Base-by-base conservation (phyloP, 129 eudicot species). In the Saposhnikovia divaricata region DNA sequence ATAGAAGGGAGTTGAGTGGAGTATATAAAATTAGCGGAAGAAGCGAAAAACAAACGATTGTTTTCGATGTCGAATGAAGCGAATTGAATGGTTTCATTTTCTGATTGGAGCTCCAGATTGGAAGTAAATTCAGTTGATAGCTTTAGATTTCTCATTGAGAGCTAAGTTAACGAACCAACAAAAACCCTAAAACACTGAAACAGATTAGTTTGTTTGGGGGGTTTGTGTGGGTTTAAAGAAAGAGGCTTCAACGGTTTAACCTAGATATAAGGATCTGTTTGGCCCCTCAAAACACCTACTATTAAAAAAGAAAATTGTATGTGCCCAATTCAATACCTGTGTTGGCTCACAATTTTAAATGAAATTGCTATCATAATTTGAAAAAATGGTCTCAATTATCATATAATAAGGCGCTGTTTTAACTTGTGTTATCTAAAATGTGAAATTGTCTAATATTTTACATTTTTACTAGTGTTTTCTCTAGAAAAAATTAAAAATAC, bases 81-180 rank as follows among this genome's bases (percentile, higher is more conserved):
- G 74, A 91, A 89, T 27, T 87, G 88, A 37, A 94, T 51, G 39
- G 47, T 82, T 86, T 84, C 91, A 27, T 83, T 86, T 34, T 83
- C 83, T 23, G 86, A 82, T 37, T 86, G 91, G 72, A 92, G 82
- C 78, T 87, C 81, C 46, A 94, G 57, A 68, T 46, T 75, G 18
- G 90, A 84, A 34, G 86, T 77, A 2, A 85, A 78, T 82, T 92
- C 90, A 86, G 80, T 83, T 45, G 87, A 90, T 12, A 90, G 59
- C 89, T 94, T 94, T 85, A 94, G 90, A 79, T 94, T 94, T 69
- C 87, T 90, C 98, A 94, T 94, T 81, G 38, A n/a, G 42, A 74
- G 77, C 28, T 53, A n/a, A 59, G 68, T n/a, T 0, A 25, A n/a
- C 14, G 18, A 44, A 72, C 50, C 1, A 34, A 1, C 76, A 27